Base-by-base conservation (phyloP, 805 yeast genomes). In the Wickerhamiella australiensis region DNA sequence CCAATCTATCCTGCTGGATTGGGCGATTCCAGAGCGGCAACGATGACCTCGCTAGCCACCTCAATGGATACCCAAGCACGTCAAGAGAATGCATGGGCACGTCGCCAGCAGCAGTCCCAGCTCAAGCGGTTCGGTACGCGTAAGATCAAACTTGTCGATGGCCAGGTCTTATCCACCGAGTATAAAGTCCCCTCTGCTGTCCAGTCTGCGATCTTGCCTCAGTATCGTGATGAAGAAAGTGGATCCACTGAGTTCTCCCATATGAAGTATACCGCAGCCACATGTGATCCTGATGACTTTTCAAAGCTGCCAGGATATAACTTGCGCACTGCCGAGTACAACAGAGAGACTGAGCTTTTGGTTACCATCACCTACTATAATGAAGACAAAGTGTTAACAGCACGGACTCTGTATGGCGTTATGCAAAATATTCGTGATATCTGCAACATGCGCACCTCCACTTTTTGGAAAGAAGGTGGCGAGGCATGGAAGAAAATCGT, bases 201-300 rank as follows among this genome's bases (percentile, higher is more conserved):
- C 33, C 64, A 66, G 48, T 58, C 63, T 52, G 63, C 69, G 1
- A 57, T 65, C 25, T 59, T 66, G 37, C 61, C 66, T 6, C 49
- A 60, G 55, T 63, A 68, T 53, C 55, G 59, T n/a, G 69, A 78
- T 72, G 48, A 71, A 59, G 60, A 78, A 68, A 4, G 64, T 64
- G 62, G 69, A 4, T 51, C 63, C 23, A 64, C 65, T 9, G 82
- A 78, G 60, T 78, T 78, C 61, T 69, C 78, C 13, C 79, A 75
- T 57, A 69, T 78, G 77, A 64, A 81, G 55, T 78, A 78, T 60
- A 71, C 75, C 1, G 84, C 84, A 2, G 84, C 79, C 5, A 78
- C 82, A 1, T 75, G 79, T 59, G 82, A 80, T n/a, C 84, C 84
- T 3, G 78, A 78, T 42, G 78, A 79, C 52, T 79, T 79, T 62